Base-by-base conservation (phyloP, 2,329 filamentous ascomycete genomes). In the Colletotrichum ledebouriae region DNA sequence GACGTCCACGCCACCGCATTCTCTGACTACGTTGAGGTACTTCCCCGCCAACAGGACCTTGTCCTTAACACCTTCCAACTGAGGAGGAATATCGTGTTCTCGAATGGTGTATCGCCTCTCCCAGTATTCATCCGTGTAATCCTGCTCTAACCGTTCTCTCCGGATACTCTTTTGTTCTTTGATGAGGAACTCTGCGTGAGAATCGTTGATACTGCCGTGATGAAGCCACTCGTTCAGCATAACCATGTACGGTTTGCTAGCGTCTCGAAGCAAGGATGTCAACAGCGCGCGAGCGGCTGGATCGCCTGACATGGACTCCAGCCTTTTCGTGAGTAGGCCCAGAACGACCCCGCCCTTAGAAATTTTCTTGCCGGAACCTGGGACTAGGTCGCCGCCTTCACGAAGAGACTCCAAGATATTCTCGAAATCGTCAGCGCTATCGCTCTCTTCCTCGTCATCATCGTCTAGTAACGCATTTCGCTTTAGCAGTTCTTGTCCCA, bases 181-280 rank as follows among this genome's bases (percentile, higher is more conserved):
- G 76, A 99, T 90, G 60, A 99, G 82, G 73, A 99, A 99, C 78
- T 99, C 96, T 1, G 90, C 88, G 77, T 98, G 95, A 0, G 94
- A 94, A 77, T 99, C 96, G 75, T 92, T 93, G 78, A 99, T 98
- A 56, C 92, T 94, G 44, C 96, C 96, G 75, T 97, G 95, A 76
- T 99, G 96, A 15, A 99, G 84, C 96, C 96, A 99, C 78, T 98
- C 95, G 75, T 99, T 99, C 69, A 99, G 83, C 96, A 99, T 99
- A 47, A 88, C 87, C 94, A 98, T 98, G 77, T 99, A 99, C 0
- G 96, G 96, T 63, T 92, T 89, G 75, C 94, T 98, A 1, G 95
- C 92, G 78, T 98, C 95, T 63, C 93, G 87, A 47, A 99, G 80
- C 33, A 99, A 81, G 3, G 90, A 91, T 11, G 93, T 96, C 11